These are phyloP conservation scores for Suhomyces vadensis DNA, from an alignment of 805 yeast species.

Conservation along the genomic window DNA sequence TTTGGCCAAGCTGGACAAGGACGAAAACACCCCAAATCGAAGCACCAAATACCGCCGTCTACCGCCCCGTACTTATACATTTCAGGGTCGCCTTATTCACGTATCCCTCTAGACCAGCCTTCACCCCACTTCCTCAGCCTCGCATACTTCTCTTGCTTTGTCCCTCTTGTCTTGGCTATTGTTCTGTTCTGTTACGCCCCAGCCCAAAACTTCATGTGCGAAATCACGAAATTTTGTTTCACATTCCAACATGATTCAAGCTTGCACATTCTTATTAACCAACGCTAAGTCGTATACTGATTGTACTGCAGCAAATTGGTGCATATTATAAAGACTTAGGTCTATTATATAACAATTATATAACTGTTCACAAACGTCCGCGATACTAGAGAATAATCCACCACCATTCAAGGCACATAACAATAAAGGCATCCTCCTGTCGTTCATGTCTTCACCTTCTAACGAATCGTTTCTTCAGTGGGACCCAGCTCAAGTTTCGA, in stretches of 20 bases:
- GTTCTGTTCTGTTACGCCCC: neutral
- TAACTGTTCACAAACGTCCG: neutral
- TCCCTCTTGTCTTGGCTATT: neutral
- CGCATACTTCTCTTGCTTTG: neutral
- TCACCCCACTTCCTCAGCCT: neutral
- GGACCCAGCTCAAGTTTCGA: slow-evolving; percentile 49
- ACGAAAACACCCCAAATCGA: too few species aligned
- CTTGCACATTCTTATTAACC: neutral
- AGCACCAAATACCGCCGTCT: too few species aligned
- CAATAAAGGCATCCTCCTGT: neutral
- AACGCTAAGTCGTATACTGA: neutral
- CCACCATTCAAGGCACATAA: neutral
- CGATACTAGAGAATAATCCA: neutral
- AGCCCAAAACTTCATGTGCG: slow-evolving; percentile 2
- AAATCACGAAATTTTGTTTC: neutral
- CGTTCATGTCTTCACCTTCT: slow-evolving; percentile 12
- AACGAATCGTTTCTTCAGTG: slow-evolving; percentile 41
- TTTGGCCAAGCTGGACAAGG: too few species aligned
- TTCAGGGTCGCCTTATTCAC: too few species aligned
- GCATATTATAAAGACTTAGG: neutral
- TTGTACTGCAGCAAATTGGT: neutral
- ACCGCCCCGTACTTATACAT: too few species aligned
- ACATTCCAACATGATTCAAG: slow-evolving; percentile 1
- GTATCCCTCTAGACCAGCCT: too few species aligned
- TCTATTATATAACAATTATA: neutral